Evolutionary conservation across 2,329 filamentous ascomycete genomes (phyloP), one percentile per base, ranked within the genome.

Genomic region (Fusarium pseudoanthophilum): DNA sequence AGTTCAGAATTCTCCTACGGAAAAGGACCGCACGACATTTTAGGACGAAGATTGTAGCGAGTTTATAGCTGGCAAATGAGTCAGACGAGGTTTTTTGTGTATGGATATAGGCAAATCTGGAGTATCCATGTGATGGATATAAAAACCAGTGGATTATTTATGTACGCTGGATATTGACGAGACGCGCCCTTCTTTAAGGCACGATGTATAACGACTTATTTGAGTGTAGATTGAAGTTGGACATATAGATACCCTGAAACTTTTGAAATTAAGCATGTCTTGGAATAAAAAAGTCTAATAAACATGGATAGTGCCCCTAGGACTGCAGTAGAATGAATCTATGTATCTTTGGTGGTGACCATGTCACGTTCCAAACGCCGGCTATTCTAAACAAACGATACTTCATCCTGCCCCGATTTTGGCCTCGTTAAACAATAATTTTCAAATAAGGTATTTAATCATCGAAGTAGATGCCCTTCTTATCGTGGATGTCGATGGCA

Each of bases 391-490:
- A 70, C 46, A 60, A 52, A 63, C 37, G 68, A 72, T 69, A 45
- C 68, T 61, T 53, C 43, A 28, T 64, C 46, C 37, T 30, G 55
- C 56, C 43, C 61, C 49, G 28, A 42, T 56, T 65, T 63, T 46
- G 39, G 21, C 32, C 39, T 15, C 48, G 39, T 51, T 48, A 32
- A 43, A 43, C 37, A 64, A 6, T 59, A 60, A 63, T 36, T 57
- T 60, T 24, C 24, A 45, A 24, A 21, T 21, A 21, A 30, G 13
- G 20, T 21, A 21, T 77, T 84, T 89, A 97, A 78, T 97, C 93
- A 5, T 98, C 95, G 83, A 99, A 99, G 85, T 97, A 98, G 85
- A 97, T 93, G 66, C 93, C 92, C 84, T 95, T 95, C 73, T 92
- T 92, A 26, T 92, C 91, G 20, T 88, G 84, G 60, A 95, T 93